phyloP scores from a whole-genome alignment of 2,329 filamentous ascomycete species.

The Emergomyces orientalis region DNA sequence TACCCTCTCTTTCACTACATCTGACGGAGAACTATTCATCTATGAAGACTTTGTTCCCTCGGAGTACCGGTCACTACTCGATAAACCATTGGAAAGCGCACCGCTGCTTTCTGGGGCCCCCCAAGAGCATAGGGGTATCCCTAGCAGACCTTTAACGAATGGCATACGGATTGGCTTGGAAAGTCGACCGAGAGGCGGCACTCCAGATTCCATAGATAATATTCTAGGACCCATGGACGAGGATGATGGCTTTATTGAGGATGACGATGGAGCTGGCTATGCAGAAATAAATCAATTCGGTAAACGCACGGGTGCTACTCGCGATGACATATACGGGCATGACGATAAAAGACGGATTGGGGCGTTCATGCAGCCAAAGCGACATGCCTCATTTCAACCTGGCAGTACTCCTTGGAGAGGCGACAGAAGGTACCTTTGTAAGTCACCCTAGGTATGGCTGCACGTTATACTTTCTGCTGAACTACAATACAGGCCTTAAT shows the following conservation, averaged over 20 bases:
- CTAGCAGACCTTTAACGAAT: conserved; percentile 47
- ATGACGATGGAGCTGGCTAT: conserved; percentile 93
- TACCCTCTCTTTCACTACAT: conserved; percentile 81
- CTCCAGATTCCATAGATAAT: conserved; percentile 69
- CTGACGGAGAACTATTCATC: conserved; percentile 88
- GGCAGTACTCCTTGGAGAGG: conserved; percentile 94
- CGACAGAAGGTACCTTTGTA: conserved; percentile 81
- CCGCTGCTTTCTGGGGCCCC: conserved; percentile 74
- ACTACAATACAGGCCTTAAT: conserved; percentile 51
- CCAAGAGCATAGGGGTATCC: conserved; percentile 56
- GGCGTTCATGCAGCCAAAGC: conserved; percentile 50
- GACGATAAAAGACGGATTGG: conserved; percentile 45
- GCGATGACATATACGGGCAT: conserved; percentile 37
- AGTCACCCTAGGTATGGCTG: conserved; percentile 12
- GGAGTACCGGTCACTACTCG: conserved; percentile 41
- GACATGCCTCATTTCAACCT: conserved; percentile 82
- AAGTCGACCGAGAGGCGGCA: conserved; percentile 48
- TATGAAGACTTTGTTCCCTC: conserved; percentile 51
- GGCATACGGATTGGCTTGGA: conserved; percentile 47
- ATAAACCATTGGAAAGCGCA: conserved; percentile 57
- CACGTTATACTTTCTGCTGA: conserved; percentile 20
- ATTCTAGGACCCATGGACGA: conserved; percentile 59
- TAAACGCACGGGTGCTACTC: conserved; percentile 49
- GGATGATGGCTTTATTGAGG: conserved; percentile 77
- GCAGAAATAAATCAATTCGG: conserved; percentile 54